A percentile compares a stretch with the other conserved stretches of the same genome.
These are phyloP conservation scores for Platismatia glauca DNA, from an alignment of 495 filamentous ascomycete species.

Conservation along the genomic window DNA sequence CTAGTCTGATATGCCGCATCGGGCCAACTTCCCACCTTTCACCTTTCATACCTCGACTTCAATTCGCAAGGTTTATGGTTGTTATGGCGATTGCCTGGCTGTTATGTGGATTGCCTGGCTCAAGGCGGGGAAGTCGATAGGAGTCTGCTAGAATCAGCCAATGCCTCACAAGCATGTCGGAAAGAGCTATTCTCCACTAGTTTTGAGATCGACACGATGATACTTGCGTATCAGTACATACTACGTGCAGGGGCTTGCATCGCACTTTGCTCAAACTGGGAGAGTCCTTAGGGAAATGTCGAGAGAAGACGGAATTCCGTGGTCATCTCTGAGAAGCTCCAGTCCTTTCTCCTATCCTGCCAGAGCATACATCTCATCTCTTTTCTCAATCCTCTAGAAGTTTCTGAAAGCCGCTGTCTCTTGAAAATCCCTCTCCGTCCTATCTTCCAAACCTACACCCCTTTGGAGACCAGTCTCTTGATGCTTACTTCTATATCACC, in stretches of 20 bases:
- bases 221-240: neutral
- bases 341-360: neutral
- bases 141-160: neutral
- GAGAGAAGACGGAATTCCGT: neutral
- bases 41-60: neutral
- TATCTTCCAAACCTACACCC: neutral
- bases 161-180: neutral
- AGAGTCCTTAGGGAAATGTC: neutral
- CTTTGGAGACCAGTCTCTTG: neutral
- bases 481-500: neutral
- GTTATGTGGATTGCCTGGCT: neutral
- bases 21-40: neutral
- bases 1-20: neutral
- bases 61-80: neutral
- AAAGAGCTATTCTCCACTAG: neutral
- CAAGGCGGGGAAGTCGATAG: neutral
- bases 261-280: neutral
- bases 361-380: neutral
- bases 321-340: neutral
- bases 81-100: too few species aligned
- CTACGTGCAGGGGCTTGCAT: neutral
- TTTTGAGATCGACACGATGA: neutral
- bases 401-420: neutral
- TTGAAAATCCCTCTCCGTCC: neutral
- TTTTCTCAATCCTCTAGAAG: neutral